A percentile compares a stretch with the other conserved stretches of the same genome.
Evolutionary conservation across 208 protist genomes (phyloP).

Genomic region (Leishmania turanica): DNA sequence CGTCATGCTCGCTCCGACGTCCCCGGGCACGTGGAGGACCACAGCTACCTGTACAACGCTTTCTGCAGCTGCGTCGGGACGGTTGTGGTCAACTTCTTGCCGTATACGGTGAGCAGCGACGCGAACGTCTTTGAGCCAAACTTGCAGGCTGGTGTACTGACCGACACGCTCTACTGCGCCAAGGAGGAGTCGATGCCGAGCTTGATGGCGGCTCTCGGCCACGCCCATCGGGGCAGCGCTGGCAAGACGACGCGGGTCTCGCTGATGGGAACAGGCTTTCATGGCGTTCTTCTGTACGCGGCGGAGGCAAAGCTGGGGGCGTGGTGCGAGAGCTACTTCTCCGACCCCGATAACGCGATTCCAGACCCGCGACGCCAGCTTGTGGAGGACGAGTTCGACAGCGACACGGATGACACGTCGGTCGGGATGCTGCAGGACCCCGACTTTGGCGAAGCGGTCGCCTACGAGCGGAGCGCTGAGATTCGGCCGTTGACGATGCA

Average conservation of each 20-base stretch:
- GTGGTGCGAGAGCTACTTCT: slow-evolving; percentile 62
- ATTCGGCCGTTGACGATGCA: slow-evolving; percentile 69
- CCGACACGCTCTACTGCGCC: slow-evolving; percentile 40
- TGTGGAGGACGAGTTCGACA: slow-evolving; percentile 53
- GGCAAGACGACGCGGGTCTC: slow-evolving; percentile 6
- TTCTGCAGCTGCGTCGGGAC: slow-evolving; percentile 58
- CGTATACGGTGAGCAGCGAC: slow-evolving; percentile 7
- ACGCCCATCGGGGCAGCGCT: slow-evolving; percentile 9
- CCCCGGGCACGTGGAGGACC: slow-evolving; percentile 12
- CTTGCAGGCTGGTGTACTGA: slow-evolving; percentile 35
- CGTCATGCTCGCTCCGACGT: slow-evolving; percentile 24
- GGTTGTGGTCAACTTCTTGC: slow-evolving; percentile 57
- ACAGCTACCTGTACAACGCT: slow-evolving; percentile 34
- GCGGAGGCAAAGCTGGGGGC: slow-evolving; percentile 39
- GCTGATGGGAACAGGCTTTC: neutral
- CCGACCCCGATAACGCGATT: slow-evolving; percentile 25
- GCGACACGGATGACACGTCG: slow-evolving; percentile 37
- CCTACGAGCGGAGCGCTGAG: slow-evolving; percentile 80
- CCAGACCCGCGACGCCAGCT: slow-evolving; percentile 15
- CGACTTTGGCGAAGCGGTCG: slow-evolving; percentile 77
- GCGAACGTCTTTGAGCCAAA: slow-evolving; percentile 24
- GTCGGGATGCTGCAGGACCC: slow-evolving; percentile 28
- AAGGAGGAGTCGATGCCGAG: slow-evolving; percentile 24
- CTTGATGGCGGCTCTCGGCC: slow-evolving; percentile 21
- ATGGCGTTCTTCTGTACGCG: slow-evolving; percentile 32